Conservation (phyloP, 2,329 filamentous ascomycete species). For the Aspergillus candidus region DNA sequence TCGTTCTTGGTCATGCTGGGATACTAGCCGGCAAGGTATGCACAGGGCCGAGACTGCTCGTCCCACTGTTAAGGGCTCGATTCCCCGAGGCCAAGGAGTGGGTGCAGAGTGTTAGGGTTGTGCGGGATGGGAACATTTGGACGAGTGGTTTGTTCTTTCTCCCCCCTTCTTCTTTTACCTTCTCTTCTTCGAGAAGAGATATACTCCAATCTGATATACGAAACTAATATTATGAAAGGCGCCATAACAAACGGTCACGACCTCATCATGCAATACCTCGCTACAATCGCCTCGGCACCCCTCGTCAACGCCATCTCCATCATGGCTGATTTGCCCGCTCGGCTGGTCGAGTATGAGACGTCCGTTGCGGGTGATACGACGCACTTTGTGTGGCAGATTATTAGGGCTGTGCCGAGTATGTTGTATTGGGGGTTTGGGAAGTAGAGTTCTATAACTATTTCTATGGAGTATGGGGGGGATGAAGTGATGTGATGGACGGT, state of each 20-base stretch:
- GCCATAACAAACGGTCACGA: slow-evolving; percentile 25
- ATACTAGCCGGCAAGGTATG: slow-evolving; percentile 15
- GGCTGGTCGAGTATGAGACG: slow-evolving; percentile 21
- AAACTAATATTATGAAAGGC: too few relatives aligned
- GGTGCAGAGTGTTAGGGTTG: slow-evolving; percentile 14
- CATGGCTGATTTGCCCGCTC: slow-evolving; percentile 29
- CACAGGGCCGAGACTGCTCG: slow-evolving; percentile 19
- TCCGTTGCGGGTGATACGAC: slow-evolving; percentile 4
- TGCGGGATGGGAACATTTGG: slow-evolving; percentile 22
- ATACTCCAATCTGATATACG: too few relatives aligned
- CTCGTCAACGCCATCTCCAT: slow-evolving; percentile 29
- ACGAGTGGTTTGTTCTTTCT: slow-evolving; percentile 14
- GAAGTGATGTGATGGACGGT: too few relatives aligned
- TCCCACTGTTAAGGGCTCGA: slow-evolving; percentile 15
- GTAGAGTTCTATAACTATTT: too few relatives aligned
- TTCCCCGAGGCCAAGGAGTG: slow-evolving; percentile 20
- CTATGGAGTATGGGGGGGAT: too few relatives aligned
- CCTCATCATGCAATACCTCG: slow-evolving; percentile 18
- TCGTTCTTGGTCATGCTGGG: slow-evolving; percentile 19
- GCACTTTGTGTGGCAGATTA: slow-evolving; percentile 15
- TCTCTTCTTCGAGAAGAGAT: neutral
- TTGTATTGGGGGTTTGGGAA: neutral
- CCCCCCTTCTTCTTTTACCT: neutral
- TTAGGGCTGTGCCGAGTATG: slow-evolving; percentile 11
- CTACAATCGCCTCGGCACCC: slow-evolving; percentile 14